phyloP scores from a whole-genome alignment of 1,139 yeast species.

The Magnusiomyces magnusii region DNA sequence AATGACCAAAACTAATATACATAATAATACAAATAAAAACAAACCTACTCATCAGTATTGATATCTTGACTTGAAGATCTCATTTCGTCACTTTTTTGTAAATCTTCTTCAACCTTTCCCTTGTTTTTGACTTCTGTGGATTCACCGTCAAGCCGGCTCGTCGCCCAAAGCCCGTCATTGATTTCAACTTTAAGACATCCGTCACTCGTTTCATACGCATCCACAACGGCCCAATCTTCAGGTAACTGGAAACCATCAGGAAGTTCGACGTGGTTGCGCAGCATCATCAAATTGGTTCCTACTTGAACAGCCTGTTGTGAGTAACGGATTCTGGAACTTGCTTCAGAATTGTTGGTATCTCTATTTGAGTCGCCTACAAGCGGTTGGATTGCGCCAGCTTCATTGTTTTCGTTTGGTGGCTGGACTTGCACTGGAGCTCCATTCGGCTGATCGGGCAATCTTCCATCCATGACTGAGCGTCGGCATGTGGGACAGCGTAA shows the following conservation, averaged over 20 bases:
- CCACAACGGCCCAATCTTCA: background rate
- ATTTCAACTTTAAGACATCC: slow-evolving; percentile 1
- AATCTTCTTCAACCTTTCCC: background rate
- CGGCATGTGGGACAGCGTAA: slow-evolving; percentile 91
- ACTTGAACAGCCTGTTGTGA: background rate
- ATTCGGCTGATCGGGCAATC: slow-evolving; percentile 4
- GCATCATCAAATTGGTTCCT: background rate
- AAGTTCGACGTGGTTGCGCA: background rate
- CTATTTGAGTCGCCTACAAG: background rate
- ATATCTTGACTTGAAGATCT: no score
- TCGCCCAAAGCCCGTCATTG: background rate
- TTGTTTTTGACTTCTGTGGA: no score
- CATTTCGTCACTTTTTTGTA: background rate
- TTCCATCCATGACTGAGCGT: slow-evolving; percentile 46
- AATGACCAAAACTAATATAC: no score
- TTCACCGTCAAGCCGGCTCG: no score
- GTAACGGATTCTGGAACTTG: background rate
- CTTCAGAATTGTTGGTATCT: background rate
- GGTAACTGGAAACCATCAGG: slow-evolving; percentile 8
- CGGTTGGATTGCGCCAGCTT: background rate
- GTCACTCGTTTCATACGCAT: background rate
- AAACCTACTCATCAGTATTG: no score
- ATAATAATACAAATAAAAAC: no score
- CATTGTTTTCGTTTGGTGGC: background rate
- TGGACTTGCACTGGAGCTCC: background rate